These are phyloP conservation scores for Heritiera littoralis DNA, from an alignment of 345 rosid genomes.

Conservation along the genomic window DNA sequence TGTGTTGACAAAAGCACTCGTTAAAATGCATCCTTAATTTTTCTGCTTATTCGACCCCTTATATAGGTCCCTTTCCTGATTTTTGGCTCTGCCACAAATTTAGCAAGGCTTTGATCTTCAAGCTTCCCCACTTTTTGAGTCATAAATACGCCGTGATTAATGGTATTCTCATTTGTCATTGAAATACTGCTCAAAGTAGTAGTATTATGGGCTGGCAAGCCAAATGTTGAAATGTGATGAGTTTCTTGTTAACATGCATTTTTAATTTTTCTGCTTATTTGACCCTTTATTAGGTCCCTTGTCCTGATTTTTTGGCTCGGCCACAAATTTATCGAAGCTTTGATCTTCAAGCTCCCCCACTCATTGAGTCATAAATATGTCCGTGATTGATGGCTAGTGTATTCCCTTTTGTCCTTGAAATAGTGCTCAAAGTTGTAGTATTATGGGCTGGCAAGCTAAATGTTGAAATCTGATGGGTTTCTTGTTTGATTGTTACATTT, in stretches of 20 bases:
- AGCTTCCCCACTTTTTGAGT: neutral
- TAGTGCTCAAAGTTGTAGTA: neutral
- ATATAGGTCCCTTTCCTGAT: neutral
- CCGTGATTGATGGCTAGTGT: constrained; percentile 1
- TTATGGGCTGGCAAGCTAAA: constrained; percentile 7
- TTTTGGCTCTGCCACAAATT: neutral
- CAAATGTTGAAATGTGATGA: constrained; percentile 9
- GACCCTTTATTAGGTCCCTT: neutral
- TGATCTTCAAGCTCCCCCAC: neutral
- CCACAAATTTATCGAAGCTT: neutral
- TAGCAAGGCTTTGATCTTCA: neutral
- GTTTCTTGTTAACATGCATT: neutral
- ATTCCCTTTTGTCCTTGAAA: neutral
- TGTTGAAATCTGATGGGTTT: constrained; percentile 12
- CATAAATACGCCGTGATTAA: neutral
- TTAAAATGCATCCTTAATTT: neutral
- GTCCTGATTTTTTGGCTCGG: neutral
- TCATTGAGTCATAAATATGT: neutral
- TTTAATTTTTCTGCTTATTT: constrained; percentile 7
- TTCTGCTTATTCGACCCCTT: neutral
- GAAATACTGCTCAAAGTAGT: neutral
- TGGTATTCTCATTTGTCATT: neutral
- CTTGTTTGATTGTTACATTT: neutral
- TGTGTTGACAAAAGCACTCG: neutral
- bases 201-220: constrained; percentile 4